These are phyloP conservation scores for Pyrenophora tritici-repentis DNA, from an alignment of 2,329 filamentous ascomycete species.

Conservation along the genomic window DNA sequence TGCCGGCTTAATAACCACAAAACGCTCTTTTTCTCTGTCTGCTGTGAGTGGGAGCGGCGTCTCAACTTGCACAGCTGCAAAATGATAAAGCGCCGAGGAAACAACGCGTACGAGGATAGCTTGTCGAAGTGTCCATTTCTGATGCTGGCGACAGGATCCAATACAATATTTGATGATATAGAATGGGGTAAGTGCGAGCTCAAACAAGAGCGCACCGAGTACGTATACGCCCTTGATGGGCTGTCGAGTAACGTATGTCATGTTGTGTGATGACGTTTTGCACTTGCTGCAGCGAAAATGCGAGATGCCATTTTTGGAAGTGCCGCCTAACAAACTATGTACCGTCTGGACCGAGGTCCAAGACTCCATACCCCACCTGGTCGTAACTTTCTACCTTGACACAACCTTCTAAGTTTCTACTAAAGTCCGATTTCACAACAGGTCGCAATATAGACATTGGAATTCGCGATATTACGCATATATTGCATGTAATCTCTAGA, in stretches of 20 bases:
- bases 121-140: constrained; percentile 48
- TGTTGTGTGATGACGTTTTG: neutral
- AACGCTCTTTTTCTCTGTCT: constrained; percentile 48
- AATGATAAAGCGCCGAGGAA: constrained; percentile 41
- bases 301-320: neutral
- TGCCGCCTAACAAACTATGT: neutral
- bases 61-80: constrained; percentile 31
- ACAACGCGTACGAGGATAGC: constrained; percentile 44
- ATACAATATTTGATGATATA: constrained; percentile 48
- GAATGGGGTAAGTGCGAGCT: constrained; percentile 46
- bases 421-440: too few species aligned
- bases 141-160: constrained; percentile 46
- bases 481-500: too few species aligned
- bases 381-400: too few species aligned
- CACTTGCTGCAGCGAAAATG: neutral
- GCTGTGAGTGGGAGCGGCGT: constrained; percentile 44
- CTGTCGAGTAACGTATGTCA: constrained; percentile 37
- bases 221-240: constrained; percentile 50
- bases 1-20: constrained; percentile 39
- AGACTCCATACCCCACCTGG: neutral
- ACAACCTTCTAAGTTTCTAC: too few species aligned
- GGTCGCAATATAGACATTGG: too few species aligned
- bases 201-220: constrained; percentile 43
- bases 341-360: constrained; percentile 3
- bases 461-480: too few species aligned